Percentiles rank a stretch among this genome's conserved stretches.
Conservation (phyloP, 352 stramenopile species). For the Pythium sukuiense region DNA sequence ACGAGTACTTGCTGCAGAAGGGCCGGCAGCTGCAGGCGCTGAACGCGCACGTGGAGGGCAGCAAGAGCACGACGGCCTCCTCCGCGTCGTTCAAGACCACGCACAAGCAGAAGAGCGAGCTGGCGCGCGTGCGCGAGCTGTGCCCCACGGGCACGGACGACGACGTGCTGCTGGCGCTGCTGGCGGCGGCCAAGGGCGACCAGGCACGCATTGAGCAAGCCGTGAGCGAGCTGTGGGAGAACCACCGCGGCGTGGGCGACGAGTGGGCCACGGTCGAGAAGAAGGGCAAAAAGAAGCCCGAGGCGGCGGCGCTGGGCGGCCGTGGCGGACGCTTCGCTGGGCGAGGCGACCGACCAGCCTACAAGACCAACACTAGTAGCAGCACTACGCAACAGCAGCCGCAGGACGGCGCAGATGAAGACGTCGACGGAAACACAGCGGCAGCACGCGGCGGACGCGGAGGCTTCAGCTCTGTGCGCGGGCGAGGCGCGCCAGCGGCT, state of each 20-base stretch:
- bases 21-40: slow-evolving; percentile 81
- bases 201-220: slow-evolving; percentile 64
- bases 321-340: neutral
- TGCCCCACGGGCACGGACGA: slow-evolving; percentile 82
- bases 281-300: slow-evolving; percentile 71
- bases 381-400: slow-evolving; percentile 1
- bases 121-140: slow-evolving; percentile 76
- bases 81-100: slow-evolving; percentile 16
- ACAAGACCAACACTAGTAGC: neutral
- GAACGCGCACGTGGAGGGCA: slow-evolving; percentile 44
- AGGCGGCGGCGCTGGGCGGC: neutral
- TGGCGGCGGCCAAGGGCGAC: slow-evolving; percentile 76
- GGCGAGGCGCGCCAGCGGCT: slow-evolving; percentile 41
- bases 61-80: slow-evolving; percentile 18
- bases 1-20: slow-evolving; percentile 83
- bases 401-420: slow-evolving; percentile 13
- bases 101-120: slow-evolving; percentile 58
- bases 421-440: slow-evolving; percentile 3
- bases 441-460: slow-evolving; percentile 11
- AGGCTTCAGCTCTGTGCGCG: slow-evolving; percentile 47
- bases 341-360: slow-evolving; percentile 4
- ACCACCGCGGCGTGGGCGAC: slow-evolving; percentile 63
- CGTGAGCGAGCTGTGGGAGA: slow-evolving; percentile 86
- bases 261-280: slow-evolving; percentile 82
- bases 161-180: slow-evolving; percentile 63